phyloP scores from a whole-genome alignment of 2,329 filamentous ascomycete genomes.

The Diaporthe helianthi region DNA sequence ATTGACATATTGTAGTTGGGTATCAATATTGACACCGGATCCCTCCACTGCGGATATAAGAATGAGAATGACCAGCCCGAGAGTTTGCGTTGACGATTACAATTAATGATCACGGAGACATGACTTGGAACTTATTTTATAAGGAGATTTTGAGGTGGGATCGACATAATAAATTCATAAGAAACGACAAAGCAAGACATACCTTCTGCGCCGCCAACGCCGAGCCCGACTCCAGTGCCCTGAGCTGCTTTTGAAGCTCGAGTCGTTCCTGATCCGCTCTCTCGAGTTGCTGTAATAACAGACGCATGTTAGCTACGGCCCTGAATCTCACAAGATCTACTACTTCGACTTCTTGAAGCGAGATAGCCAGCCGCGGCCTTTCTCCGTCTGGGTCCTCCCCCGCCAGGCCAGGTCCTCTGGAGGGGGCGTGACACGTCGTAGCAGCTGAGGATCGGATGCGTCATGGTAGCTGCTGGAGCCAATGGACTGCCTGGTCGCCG shows the following conservation, averaged over 20 bases:
- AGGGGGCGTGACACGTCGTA: slow-evolving; percentile 28
- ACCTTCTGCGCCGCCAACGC: slow-evolving; percentile 61
- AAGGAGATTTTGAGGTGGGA: background rate
- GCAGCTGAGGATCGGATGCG: slow-evolving; percentile 32
- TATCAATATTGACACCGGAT: slow-evolving; percentile 28
- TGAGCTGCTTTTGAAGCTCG: slow-evolving; percentile 62
- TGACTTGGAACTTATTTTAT: slow-evolving; percentile 18
- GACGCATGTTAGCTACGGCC: slow-evolving; percentile 36
- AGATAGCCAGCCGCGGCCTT: slow-evolving; percentile 8
- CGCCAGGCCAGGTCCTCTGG: slow-evolving; percentile 22
- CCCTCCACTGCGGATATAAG: slow-evolving; percentile 28
- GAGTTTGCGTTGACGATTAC: slow-evolving; percentile 17
- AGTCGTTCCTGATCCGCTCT: slow-evolving; percentile 63
- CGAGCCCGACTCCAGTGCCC: slow-evolving; percentile 58
- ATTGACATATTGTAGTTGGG: slow-evolving; percentile 31
- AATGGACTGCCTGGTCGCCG: slow-evolving; percentile 1
- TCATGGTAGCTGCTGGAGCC: background rate
- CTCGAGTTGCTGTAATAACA: slow-evolving; percentile 60
- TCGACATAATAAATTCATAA: slow-evolving; percentile 17
- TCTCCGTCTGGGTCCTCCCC: background rate
- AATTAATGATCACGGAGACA: slow-evolving; percentile 15
- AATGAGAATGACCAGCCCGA: slow-evolving; percentile 26
- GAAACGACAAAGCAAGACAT: slow-evolving; percentile 42
- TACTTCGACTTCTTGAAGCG: slow-evolving; percentile 27
- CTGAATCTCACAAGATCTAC: background rate